A percentile compares a stretch with the other conserved stretches of the same genome.
These are phyloP conservation scores for Senecio squalidus DNA, from an alignment of 140 eudicot species.

Conservation along the genomic window DNA sequence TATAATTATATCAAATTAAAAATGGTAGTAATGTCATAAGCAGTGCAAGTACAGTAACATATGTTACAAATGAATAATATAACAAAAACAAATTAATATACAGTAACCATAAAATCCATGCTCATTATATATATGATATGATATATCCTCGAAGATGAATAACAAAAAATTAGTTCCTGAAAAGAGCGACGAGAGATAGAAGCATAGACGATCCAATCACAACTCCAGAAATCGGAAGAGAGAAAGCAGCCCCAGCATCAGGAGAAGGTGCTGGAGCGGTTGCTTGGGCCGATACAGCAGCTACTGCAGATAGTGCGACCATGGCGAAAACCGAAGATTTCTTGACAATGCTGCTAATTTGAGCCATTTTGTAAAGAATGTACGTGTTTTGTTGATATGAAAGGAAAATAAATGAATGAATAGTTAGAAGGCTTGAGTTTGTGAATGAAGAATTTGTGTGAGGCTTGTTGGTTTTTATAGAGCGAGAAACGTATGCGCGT, in stretches of 20 bases:
- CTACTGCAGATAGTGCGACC: constrained; percentile 24
- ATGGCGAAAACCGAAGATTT: constrained; percentile 26
- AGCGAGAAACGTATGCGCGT: constrained; percentile 6
- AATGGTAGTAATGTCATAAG: not conserved
- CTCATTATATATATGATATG: no score
- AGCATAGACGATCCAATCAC: constrained; percentile 47
- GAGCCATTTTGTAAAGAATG: constrained; percentile 20
- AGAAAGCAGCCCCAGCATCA: constrained; percentile 45
- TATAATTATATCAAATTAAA: no score
- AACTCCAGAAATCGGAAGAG: constrained; percentile 33
- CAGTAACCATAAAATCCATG: not conserved
- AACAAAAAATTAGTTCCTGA: constrained; percentile 35
- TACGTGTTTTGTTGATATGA: not conserved
- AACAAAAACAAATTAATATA: constrained; percentile 7
- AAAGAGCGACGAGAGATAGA: constrained; percentile 32
- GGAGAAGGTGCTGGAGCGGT: constrained; percentile 57
- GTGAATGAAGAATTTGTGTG: not conserved
- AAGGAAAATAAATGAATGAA: not conserved
- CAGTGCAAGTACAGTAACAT: not conserved
- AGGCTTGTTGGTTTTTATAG: not conserved
- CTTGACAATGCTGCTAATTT: constrained; percentile 21
- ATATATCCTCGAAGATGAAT: not conserved
- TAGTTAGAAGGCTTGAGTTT: not conserved
- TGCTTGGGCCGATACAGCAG: constrained; percentile 37
- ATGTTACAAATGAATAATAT: constrained; percentile 16